Conservation (phyloP, 1,284 basidiomycete genomes). For the Tilletia setariae region DNA sequence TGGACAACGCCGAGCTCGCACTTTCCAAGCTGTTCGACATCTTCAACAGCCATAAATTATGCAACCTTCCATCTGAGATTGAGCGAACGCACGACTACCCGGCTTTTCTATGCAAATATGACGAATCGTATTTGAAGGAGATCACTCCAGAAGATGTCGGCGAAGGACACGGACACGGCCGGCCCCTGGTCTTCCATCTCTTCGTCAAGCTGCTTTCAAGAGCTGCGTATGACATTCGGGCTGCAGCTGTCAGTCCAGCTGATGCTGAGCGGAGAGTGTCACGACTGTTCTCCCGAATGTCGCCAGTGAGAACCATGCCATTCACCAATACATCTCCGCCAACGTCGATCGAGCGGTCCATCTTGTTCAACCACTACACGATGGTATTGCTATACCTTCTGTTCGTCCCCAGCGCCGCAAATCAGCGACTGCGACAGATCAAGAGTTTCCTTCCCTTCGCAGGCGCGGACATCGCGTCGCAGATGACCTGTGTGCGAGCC, state of each 20-base stretch:
- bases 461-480: conserved; percentile 68
- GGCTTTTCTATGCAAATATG: conserved; percentile 66
- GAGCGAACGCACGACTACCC: conserved; percentile 66
- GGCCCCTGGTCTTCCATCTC: conserved; percentile 64
- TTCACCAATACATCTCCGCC: conserved; percentile 40
- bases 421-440: conserved; percentile 64
- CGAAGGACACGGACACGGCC: conserved; percentile 44
- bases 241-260: conserved; percentile 21
- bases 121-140: conserved; percentile 20
- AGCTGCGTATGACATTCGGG: conserved; percentile 56
- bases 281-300: conserved; percentile 73
- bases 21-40: conserved; percentile 70
- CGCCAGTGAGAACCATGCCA: conserved; percentile 69
- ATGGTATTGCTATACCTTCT: conserved; percentile 73
- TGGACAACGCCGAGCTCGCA: conserved; percentile 61
- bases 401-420: conserved; percentile 65
- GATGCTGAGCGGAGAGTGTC: conserved; percentile 60
- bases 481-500: conserved; percentile 72
- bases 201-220: conserved; percentile 74
- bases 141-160: conserved; percentile 27
- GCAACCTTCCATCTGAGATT: conserved; percentile 71
- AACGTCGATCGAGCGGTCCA: conserved; percentile 68
- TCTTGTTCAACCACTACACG: conserved; percentile 80
- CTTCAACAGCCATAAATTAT: conserved; percentile 75
- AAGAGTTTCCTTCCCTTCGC: conserved; percentile 68